Percentiles rank a stretch among this genome's conserved stretches.
phyloP scores from a whole-genome alignment of 2,329 filamentous ascomycete species.

The Cercospora sp. region DNA sequence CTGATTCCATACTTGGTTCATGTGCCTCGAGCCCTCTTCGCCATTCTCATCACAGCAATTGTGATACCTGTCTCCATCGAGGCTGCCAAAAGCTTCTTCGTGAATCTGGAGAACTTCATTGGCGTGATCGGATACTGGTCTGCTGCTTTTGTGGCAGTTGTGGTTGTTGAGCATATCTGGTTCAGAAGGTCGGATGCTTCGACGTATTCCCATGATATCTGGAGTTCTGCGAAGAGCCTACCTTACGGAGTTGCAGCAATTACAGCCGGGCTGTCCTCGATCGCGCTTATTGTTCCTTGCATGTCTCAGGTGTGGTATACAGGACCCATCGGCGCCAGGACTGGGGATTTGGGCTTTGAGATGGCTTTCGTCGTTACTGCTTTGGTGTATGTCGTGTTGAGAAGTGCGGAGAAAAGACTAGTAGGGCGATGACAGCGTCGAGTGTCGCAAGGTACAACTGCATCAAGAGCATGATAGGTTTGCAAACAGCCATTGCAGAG shows the following conservation, averaged over 20 bases:
- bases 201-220: conserved; percentile 45
- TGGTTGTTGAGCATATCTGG: conserved; percentile 44
- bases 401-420: neutral
- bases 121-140: conserved; percentile 52
- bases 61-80: conserved; percentile 48
- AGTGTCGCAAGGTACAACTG: neutral
- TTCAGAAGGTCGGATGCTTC: conserved; percentile 41
- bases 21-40: conserved; percentile 48
- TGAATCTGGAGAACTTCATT: conserved; percentile 49
- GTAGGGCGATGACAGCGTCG: neutral
- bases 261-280: conserved; percentile 25
- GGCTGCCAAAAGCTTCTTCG: conserved; percentile 46
- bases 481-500: neutral
- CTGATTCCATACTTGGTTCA: conserved; percentile 38
- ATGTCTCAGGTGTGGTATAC: conserved; percentile 36
- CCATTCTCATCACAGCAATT: conserved; percentile 43
- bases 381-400: conserved; percentile 43
- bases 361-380: conserved; percentile 56
- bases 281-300: conserved; percentile 30
- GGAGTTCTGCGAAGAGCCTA: conserved; percentile 42
- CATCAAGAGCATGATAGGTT: neutral
- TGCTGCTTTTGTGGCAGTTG: conserved; percentile 46
- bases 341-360: conserved; percentile 67
- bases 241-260: conserved; percentile 46
- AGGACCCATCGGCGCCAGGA: conserved; percentile 41